Percentiles rank a stretch among this genome's conserved stretches.
Evolutionary conservation across 2,329 filamentous ascomycete species (phyloP).

Genomic region (Chrysosphaeria jannelii): DNA sequence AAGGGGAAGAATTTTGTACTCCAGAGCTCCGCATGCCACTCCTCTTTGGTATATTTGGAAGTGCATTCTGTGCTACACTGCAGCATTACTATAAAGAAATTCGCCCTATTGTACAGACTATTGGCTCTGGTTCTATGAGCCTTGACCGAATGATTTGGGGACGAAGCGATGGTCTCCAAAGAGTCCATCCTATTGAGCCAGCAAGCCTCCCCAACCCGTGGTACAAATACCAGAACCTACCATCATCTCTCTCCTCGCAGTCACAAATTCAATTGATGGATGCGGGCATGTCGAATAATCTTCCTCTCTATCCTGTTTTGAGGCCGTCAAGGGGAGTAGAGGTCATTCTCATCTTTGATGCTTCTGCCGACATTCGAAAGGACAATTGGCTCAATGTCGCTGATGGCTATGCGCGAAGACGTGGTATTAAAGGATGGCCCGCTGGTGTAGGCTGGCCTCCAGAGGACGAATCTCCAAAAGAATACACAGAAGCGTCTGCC

Average conservation of each 20-base stretch:
- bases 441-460: constrained; percentile 83
- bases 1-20: constrained; percentile 22
- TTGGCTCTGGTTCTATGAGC: constrained; percentile 44
- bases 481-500: too few relatives aligned
- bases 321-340: constrained; percentile 72
- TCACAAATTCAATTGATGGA: constrained; percentile 72
- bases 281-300: constrained; percentile 93
- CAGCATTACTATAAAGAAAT: constrained; percentile 92
- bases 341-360: constrained; percentile 75
- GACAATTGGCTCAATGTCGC: constrained; percentile 92
- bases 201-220: constrained; percentile 75
- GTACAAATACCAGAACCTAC: constrained; percentile 47
- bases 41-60: constrained; percentile 84
- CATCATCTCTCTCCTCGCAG: constrained; percentile 39
- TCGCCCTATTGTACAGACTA: constrained; percentile 44
- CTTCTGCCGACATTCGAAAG: constrained; percentile 69
- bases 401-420: constrained; percentile 73
- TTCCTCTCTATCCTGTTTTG: constrained; percentile 82
- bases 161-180: constrained; percentile 56
- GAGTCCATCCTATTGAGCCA: constrained; percentile 83
- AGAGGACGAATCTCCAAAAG: constrained; percentile 20
- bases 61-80: constrained; percentile 81
- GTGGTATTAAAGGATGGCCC: constrained; percentile 82
- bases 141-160: constrained; percentile 63
- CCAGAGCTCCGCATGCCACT: constrained; percentile 65